Percentiles rank a stretch among this genome's conserved stretches.
Conservation (phyloP, 2,329 filamentous ascomycete genomes). For the Fusarium staphyleae region DNA sequence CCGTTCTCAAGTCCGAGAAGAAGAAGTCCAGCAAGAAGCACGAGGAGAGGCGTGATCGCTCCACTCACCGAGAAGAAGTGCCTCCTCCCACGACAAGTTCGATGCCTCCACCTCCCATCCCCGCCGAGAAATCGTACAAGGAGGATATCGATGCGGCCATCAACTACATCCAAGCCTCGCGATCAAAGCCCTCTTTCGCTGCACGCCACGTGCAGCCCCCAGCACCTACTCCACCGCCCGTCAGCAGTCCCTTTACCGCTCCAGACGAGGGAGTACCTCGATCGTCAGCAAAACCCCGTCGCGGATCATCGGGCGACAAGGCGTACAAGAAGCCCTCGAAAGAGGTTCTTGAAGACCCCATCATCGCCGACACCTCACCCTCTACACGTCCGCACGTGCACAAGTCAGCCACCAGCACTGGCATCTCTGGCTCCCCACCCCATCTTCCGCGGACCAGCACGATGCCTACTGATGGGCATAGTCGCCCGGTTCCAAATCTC, state of each 20-base stretch:
- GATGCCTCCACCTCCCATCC: conserved; percentile 33
- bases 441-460: conserved; percentile 47
- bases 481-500: conserved; percentile 42
- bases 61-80: conserved; percentile 45
- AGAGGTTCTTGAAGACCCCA: conserved; percentile 45
- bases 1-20: conserved; percentile 42
- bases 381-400: conserved; percentile 40
- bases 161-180: conserved; percentile 46
- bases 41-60: conserved; percentile 48
- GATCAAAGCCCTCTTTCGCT: conserved; percentile 40
- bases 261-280: conserved; percentile 46
- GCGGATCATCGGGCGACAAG: conserved; percentile 46
- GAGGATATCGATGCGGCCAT: conserved; percentile 30
- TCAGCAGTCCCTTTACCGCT: conserved; percentile 39
- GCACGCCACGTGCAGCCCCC: conserved; percentile 41
- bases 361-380: conserved; percentile 43
- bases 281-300: conserved; percentile 45
- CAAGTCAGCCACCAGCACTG: conserved; percentile 38
- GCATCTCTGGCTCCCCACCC: conserved; percentile 45
- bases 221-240: conserved; percentile 48
- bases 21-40: conserved; percentile 52
- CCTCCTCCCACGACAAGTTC: conserved; percentile 31
- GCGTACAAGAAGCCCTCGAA: conserved; percentile 43
- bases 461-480: conserved; percentile 45
- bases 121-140: conserved; percentile 17